Evolutionary conservation across 345 rosid species (phyloP).

Genomic region (Mercurialis annua): DNA sequence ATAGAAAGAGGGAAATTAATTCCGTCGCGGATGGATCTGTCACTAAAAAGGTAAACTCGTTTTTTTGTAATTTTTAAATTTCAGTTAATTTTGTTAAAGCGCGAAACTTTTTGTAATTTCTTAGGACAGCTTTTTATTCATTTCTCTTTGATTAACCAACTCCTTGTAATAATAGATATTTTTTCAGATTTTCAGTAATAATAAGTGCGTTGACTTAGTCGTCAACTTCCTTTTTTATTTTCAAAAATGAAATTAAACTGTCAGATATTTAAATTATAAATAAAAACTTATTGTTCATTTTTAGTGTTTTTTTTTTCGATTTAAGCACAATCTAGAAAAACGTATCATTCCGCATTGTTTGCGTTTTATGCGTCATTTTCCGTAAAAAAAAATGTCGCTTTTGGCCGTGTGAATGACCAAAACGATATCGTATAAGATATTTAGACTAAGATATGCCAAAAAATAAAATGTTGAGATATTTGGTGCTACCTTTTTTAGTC

Average conservation of each 20-base stretch:
- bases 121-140: background rate
- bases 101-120: constrained; percentile 16
- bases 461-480: no score
- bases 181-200: constrained; percentile 31
- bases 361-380: no score
- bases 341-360: no score
- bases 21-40: constrained; percentile 52
- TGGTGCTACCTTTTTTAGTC: no score
- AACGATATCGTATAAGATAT: no score
- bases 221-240: background rate
- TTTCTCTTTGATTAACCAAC: constrained; percentile 3
- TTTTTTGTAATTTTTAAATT: background rate
- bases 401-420: no score
- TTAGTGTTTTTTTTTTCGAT: constrained; percentile 5
- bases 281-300: no score
- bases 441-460: no score
- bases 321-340: no score
- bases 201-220: constrained; percentile 27
- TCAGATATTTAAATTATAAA: no score
- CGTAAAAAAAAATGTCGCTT: no score
- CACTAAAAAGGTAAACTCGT: constrained; percentile 37
- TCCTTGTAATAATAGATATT: constrained; percentile 52
- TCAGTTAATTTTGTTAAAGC: constrained; percentile 17
- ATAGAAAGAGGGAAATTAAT: constrained; percentile 47
- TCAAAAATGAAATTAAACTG: no score